phyloP scores from a whole-genome alignment of 1,139 yeast species.

The Sugiyamaella japonica region DNA sequence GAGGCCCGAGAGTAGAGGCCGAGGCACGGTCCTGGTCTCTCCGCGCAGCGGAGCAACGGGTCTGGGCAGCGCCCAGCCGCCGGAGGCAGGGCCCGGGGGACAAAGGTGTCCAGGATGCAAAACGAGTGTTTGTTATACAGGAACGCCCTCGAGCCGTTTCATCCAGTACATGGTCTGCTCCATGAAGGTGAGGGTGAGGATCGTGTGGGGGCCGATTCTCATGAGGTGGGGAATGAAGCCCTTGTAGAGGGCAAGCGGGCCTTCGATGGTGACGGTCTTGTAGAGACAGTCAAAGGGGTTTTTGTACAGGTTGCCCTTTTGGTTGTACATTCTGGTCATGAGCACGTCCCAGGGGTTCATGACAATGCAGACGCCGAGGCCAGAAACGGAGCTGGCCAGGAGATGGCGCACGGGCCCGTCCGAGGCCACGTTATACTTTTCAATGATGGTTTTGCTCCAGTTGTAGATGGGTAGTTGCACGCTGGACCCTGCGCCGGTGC shows the following conservation, averaged over 20 bases:
- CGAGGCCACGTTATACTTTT: conserved; percentile 50
- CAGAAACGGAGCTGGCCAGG: conserved; percentile 74
- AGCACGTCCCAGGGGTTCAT: conserved; percentile 99
- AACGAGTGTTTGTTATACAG: conserved; percentile 23
- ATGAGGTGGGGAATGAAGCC: conserved; percentile 92
- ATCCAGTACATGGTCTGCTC: conserved; percentile 81
- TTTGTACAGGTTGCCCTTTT: conserved; percentile 79
- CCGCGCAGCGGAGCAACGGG: conserved; percentile 7
- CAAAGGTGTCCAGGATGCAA: conserved; percentile 8
- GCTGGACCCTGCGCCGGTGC: conserved; percentile 95
- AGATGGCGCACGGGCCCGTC: conserved; percentile 75
- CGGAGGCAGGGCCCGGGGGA: not conserved
- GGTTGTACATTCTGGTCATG: conserved; percentile 91
- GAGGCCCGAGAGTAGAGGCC: too few relatives aligned
- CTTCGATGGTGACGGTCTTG: conserved; percentile 81
- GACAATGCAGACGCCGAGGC: conserved; percentile 88
- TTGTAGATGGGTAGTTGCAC: conserved; percentile 95
- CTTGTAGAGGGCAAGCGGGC: conserved; percentile 84
- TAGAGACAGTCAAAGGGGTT: conserved; percentile 87
- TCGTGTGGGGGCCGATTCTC: conserved; percentile 94
- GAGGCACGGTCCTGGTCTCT: too few relatives aligned
- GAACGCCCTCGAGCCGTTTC: conserved; percentile 43
- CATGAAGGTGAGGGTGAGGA: conserved; percentile 87
- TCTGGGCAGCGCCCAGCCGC: conserved; percentile 15
- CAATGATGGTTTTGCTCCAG: conserved; percentile 62